phyloP scores from a whole-genome alignment of 192 early-diverging fungal species.

The Paraglomus occultum region DNA sequence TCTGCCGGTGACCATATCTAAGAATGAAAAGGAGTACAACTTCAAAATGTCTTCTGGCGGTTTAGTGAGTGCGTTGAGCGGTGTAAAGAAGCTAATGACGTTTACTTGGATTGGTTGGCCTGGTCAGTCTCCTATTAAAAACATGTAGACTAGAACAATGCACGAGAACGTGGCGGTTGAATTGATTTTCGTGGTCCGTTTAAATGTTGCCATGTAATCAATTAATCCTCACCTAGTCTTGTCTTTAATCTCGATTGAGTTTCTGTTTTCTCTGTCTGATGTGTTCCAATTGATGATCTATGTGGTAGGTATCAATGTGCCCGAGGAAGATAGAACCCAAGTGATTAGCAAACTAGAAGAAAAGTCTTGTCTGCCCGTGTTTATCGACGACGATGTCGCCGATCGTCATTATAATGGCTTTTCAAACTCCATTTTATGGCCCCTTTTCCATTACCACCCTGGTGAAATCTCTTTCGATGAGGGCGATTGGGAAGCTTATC shows the following conservation, averaged over 20 bases:
- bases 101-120: conserved; percentile 99
- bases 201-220: too few species aligned
- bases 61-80: conserved; percentile 90
- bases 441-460: conserved; percentile 99
- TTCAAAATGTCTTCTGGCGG: conserved; percentile 93
- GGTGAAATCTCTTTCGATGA: conserved; percentile 97
- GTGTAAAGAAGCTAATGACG: conserved; percentile 90
- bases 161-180: too few species aligned
- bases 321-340: conserved; percentile 67
- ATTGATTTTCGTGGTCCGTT: too few species aligned
- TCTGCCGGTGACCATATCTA: conserved; percentile 88
- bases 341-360: conserved; percentile 73
- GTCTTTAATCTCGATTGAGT: too few species aligned
- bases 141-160: too few species aligned
- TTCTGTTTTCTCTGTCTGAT: too few species aligned
- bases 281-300: conserved; percentile 1
- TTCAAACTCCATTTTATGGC: conserved; percentile 99
- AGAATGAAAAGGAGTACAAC: conserved; percentile 48
- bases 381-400: conserved; percentile 89
- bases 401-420: conserved; percentile 99
- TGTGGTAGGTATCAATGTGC: conserved; percentile 72
- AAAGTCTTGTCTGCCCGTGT: conserved; percentile 90
- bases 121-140: too few species aligned
- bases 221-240: too few species aligned
- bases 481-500: conserved; percentile 93